These are phyloP conservation scores for Colletotrichum lupini DNA, from an alignment of 2,329 filamentous ascomycete genomes.

Conservation along the genomic window DNA sequence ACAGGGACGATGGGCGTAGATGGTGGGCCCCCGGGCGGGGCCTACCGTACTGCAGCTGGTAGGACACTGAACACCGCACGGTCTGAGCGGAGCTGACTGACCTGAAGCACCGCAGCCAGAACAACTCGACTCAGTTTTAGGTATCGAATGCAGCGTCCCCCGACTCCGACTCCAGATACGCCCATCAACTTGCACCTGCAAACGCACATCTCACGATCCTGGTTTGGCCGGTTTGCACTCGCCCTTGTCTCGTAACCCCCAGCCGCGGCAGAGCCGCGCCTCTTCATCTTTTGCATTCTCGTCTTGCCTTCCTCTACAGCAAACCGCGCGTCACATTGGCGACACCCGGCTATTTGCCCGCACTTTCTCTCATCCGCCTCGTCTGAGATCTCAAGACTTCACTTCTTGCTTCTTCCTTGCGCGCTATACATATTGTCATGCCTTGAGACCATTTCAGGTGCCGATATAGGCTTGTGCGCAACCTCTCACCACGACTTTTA, in stretches of 20 bases:
- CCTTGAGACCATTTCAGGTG: constrained; percentile 17
- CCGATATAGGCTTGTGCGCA: constrained; percentile 18
- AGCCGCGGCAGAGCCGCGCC: constrained; percentile 17
- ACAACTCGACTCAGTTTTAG: neutral
- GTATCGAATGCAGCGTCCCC: neutral
- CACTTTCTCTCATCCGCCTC: neutral
- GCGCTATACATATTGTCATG: constrained; percentile 23
- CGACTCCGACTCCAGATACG: neutral
- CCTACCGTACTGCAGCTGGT: neutral
- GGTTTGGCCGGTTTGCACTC: neutral
- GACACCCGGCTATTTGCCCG: neutral
- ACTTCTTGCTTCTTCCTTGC: neutral
- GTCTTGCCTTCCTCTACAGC: neutral
- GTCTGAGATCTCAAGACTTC: neutral
- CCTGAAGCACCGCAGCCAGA: neutral
- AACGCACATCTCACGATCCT: constrained; percentile 6
- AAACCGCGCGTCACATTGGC: neutral
- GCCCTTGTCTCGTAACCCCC: neutral
- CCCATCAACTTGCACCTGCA: constrained; percentile 2
- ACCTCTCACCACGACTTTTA: neutral
- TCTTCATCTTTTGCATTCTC: neutral
- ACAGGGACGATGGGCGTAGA: neutral
- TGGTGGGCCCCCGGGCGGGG: neutral
- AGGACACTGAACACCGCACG: neutral
- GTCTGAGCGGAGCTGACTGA: neutral